Evolutionary conservation across 129 eudicot genomes (phyloP).

Genomic region (Mikania micrantha): DNA sequence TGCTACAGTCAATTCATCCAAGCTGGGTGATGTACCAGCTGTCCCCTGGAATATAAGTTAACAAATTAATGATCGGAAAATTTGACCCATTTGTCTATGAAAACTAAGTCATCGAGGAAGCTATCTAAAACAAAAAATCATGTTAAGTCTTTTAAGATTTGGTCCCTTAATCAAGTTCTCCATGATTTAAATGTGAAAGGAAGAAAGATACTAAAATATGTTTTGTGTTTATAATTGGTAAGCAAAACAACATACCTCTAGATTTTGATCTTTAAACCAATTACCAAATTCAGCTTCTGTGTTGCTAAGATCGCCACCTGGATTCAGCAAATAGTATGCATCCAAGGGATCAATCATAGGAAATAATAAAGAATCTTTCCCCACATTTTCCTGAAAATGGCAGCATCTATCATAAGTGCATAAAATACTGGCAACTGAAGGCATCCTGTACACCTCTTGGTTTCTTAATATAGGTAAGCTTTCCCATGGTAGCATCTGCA

Average conservation of each 20-base stretch:
- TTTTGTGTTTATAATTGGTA: not conserved
- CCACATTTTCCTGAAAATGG: conserved; percentile 29
- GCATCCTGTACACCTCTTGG: conserved; percentile 96
- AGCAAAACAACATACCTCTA: conserved; percentile 41
- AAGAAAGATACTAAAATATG: not conserved
- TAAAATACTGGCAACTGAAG: conserved; percentile 64
- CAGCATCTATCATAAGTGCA: conserved; percentile 52
- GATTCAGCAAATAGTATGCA: conserved; percentile 86
- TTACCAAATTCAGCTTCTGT: conserved; percentile 68
- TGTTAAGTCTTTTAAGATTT: not conserved
- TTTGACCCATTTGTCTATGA: not conserved
- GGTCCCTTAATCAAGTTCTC: not conserved
- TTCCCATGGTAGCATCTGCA: conserved; percentile 99
- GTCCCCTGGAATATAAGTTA: conserved; percentile 64
- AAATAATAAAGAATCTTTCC: conserved; percentile 24
- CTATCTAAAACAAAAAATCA: not conserved
- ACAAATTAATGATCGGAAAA: no score
- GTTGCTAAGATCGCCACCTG: conserved; percentile 78
- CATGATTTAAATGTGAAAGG: not conserved
- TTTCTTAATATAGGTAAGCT: conserved; percentile 68
- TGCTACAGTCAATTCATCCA: conserved; percentile 59
- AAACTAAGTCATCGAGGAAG: not conserved
- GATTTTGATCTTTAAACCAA: conserved; percentile 70
- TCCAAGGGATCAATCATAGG: conserved; percentile 92
- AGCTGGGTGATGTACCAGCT: conserved; percentile 57